A percentile compares a stretch with the other conserved stretches of the same genome.
Evolutionary conservation across 352 stramenopile genomes (phyloP).

Genomic region (Phytophthora sp.): DNA sequence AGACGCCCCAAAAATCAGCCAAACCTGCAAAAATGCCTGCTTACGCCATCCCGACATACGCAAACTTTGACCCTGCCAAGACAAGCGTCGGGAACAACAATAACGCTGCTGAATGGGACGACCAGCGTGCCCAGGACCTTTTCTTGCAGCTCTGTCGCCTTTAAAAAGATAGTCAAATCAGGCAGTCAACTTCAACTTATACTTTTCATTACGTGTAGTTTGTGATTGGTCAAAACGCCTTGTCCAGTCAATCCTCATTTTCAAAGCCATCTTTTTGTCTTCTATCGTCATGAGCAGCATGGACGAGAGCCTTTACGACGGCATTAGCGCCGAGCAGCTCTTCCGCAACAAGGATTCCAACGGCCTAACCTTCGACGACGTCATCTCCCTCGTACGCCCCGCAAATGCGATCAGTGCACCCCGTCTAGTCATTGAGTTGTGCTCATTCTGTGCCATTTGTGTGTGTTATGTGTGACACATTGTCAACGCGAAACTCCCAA

Average conservation of each 20-base stretch:
- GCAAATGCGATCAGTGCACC: slow-evolving; percentile 2
- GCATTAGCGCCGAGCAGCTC: slow-evolving; percentile 74
- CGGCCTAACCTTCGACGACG: slow-evolving; percentile 85
- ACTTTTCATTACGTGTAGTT: neutral
- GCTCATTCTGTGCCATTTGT: slow-evolving; percentile 20
- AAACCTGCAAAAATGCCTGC: slow-evolving; percentile 13
- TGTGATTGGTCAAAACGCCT: slow-evolving; percentile 24
- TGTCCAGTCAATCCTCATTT: slow-evolving; percentile 21
- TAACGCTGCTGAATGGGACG: slow-evolving; percentile 48
- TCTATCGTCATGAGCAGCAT: slow-evolving; percentile 17
- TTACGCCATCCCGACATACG: neutral
- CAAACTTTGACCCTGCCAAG: neutral
- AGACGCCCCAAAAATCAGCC: slow-evolving; percentile 8
- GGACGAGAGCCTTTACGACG: slow-evolving; percentile 60
- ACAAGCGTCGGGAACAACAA: slow-evolving; percentile 15
- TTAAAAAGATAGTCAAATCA: slow-evolving; percentile 14
- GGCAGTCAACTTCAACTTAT: slow-evolving; percentile 30
- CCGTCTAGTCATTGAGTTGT: slow-evolving; percentile 5
- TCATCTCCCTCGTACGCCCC: slow-evolving; percentile 77
- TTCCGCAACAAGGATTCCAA: slow-evolving; percentile 75
- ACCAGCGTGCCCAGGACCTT: slow-evolving; percentile 61
- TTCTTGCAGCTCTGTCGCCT: slow-evolving; percentile 72
- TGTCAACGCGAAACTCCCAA: neutral
- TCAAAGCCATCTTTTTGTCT: slow-evolving; percentile 21
- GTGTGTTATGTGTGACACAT: too few species aligned